These are phyloP conservation scores for Candida ortonii DNA, from an alignment of 805 yeast genomes.

Conservation along the genomic window DNA sequence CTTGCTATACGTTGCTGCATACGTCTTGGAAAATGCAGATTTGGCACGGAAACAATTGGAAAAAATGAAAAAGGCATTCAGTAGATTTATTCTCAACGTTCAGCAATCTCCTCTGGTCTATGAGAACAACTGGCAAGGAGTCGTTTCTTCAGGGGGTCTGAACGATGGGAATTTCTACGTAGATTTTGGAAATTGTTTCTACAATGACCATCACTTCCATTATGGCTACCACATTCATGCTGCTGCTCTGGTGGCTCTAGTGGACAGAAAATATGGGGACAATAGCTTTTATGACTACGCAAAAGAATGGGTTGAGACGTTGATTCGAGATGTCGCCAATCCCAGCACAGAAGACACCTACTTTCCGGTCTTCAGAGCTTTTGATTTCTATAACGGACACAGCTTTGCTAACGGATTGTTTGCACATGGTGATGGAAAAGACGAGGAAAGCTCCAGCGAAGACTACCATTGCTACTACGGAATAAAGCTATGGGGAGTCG, in stretches of 20 bases:
- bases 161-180: constrained; percentile 33
- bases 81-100: constrained; percentile 62
- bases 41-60: constrained; percentile 53
- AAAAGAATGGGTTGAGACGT: constrained; percentile 55
- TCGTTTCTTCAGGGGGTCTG: constrained; percentile 63
- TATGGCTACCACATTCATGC: constrained; percentile 82
- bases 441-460: constrained; percentile 69
- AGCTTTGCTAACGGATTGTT: constrained; percentile 72
- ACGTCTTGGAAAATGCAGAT: constrained; percentile 53
- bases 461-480: constrained; percentile 70
- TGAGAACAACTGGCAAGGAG: constrained; percentile 76
- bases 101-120: constrained; percentile 75
- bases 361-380: constrained; percentile 63
- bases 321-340: constrained; percentile 67
- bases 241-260: constrained; percentile 72
- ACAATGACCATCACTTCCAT: constrained; percentile 87
- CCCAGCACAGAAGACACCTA: constrained; percentile 49
- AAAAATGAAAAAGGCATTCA: constrained; percentile 63
- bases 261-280: constrained; percentile 49
- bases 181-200: constrained; percentile 72
- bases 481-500: constrained; percentile 66
- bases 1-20: constrained; percentile 70
- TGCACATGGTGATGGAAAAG: constrained; percentile 63
- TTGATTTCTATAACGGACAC: constrained; percentile 74
- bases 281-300: constrained; percentile 49